Base-by-base conservation (phyloP, 768 basidiomycete genomes). In the Royoungia palumana region DNA sequence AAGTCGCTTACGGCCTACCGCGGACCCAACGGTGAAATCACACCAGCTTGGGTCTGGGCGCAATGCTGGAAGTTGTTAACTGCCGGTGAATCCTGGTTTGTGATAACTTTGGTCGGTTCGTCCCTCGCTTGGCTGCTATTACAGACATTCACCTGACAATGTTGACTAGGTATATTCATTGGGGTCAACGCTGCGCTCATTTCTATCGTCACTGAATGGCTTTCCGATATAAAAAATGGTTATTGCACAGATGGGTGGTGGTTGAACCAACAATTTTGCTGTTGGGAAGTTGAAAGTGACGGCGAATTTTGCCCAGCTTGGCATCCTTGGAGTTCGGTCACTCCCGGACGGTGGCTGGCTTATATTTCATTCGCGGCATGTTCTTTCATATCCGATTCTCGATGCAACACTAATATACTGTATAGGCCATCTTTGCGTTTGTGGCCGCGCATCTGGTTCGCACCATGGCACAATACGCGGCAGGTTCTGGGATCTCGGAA, bases 181-280 rank as follows among this genome's bases (percentile, higher is more conserved):
- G 96, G 96, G 27, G 65, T 93, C 35, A 96, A 91, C 58, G 92
- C 94, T n/a, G 95, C 92, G 9, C 67, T 98, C 44, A 94, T 96
- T 44, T 93, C 94, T 25, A 96, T 99, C 58, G 73, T 94, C 51
- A 96, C 92, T 41, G 91, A 89, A 70, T 99, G 96, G 96, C 79
- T 99, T 20, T 93, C 94, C 3, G 95, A 98, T 68, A 83, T 98
- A 55, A 98, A 97, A 72, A 88, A 94, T 74, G 96, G 96, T 1
- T 96, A 97, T 63, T 99, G 96, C 70, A 77, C 82, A 4, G 91
- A 94, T 56, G 94, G 91, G 1, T 99, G 96, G 96, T 99, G 96
- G 95, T 67, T 99, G 47, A 96, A 94, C 68, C 85, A 93, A 60
- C 90, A 96, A 62, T 97, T 97, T 66, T 99, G 96, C 70, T 99